These are phyloP conservation scores for Phialophora verrucosa DNA, from an alignment of 2,329 filamentous ascomycete species.

Conservation along the genomic window DNA sequence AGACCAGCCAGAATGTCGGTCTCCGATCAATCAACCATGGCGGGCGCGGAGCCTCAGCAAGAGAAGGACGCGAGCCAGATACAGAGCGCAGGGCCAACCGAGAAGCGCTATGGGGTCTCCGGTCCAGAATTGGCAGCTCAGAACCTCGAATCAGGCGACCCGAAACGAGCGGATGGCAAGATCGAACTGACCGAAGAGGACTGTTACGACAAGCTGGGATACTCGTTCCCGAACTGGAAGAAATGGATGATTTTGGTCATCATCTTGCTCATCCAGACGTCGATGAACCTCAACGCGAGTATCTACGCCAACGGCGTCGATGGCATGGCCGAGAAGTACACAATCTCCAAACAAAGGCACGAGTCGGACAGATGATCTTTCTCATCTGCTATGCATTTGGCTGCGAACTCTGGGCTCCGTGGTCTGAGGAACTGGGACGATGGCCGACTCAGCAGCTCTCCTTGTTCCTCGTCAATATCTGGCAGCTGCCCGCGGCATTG, in stretches of 20 bases:
- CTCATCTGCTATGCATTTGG: constrained; percentile 80
- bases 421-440: constrained; percentile 80
- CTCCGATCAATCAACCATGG: constrained; percentile 24
- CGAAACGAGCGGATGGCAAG: constrained; percentile 42
- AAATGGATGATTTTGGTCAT: constrained; percentile 49
- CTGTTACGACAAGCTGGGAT: constrained; percentile 70
- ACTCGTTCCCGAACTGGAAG: constrained; percentile 54
- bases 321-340: constrained; percentile 69
- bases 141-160: constrained; percentile 26
- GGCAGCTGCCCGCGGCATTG: constrained; percentile 72
- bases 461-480: constrained; percentile 76
- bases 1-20: constrained; percentile 15
- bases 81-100: constrained; percentile 5
- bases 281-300: constrained; percentile 79
- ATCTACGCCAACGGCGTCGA: constrained; percentile 71
- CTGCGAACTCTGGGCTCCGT: constrained; percentile 85
- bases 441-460: constrained; percentile 75
- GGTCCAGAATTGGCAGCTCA: constrained; percentile 30
- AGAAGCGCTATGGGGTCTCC: constrained; percentile 23
- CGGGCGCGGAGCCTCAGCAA: constrained; percentile 8
- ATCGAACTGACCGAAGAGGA: constrained; percentile 58
- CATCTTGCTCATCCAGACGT: constrained; percentile 73
- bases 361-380: constrained; percentile 76
- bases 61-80: constrained; percentile 14
- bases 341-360: constrained; percentile 70